Conservation (phyloP, 176 grass and related monocot species). For the Zea luxurians region DNA sequence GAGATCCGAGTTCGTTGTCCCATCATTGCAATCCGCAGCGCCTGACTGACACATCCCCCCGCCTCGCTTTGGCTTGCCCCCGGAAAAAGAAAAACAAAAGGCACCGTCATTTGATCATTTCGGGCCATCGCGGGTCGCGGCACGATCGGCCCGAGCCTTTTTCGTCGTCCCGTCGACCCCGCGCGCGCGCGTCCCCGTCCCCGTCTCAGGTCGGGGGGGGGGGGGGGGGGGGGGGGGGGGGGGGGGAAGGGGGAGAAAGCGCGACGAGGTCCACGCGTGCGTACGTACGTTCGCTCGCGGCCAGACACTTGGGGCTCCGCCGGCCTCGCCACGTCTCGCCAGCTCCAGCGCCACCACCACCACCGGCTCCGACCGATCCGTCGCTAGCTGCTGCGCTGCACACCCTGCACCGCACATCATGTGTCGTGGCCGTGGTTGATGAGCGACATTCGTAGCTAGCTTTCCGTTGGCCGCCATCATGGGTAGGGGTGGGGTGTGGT, state of each 20-base stretch:
- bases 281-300: not conserved
- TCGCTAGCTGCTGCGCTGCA: not conserved
- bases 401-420: not conserved
- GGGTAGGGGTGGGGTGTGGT: too few species aligned
- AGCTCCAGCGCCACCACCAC: not conserved
- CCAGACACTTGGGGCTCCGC: constrained; percentile 25
- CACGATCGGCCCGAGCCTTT: not conserved
- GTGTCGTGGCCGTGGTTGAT: not conserved
- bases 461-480: not conserved
- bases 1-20: constrained; percentile 34
- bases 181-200: too few species aligned
- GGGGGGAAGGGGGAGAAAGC: not conserved
- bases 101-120: not conserved
- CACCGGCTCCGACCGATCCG: not conserved
- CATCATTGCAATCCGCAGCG: constrained; percentile 26
- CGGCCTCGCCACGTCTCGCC: not conserved
- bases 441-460: not conserved
- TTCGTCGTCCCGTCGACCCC: not conserved
- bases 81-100: not conserved
- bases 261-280: not conserved
- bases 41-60: constrained; percentile 20
- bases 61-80: constrained; percentile 12
- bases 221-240: too few species aligned
- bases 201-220: too few species aligned
- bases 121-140: constrained; percentile 1